Evolutionary conservation across 2,329 filamentous ascomycete genomes (phyloP).

Genomic region (Xylaria polymorpha): DNA sequence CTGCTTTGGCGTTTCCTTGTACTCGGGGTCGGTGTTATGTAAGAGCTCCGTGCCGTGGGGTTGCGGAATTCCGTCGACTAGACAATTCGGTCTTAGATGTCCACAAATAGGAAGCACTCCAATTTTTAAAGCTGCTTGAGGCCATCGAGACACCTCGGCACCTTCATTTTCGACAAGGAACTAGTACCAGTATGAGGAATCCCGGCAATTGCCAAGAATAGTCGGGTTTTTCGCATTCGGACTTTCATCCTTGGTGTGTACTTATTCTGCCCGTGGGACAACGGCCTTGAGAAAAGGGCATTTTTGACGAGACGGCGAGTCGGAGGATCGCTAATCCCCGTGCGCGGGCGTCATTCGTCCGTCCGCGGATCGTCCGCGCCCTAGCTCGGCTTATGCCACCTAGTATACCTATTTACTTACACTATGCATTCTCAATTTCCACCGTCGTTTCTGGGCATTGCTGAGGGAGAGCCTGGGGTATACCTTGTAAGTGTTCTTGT

Average conservation of each 20-base stretch:
- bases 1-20: neutral
- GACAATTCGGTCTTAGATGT: neutral
- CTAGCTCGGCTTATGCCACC: neutral
- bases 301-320: constrained; percentile 26
- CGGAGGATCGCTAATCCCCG: constrained; percentile 35
- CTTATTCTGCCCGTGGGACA: neutral
- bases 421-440: constrained; percentile 10
- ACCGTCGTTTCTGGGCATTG: constrained; percentile 6
- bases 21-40: neutral
- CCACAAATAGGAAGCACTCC: neutral
- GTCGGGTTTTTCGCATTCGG: constrained; percentile 18
- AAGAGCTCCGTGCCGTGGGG: constrained; percentile 4
- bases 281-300: constrained; percentile 2
- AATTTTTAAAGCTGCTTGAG: neutral
- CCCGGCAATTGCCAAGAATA: neutral
- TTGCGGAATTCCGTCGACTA: constrained; percentile 15
- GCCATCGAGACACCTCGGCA: neutral
- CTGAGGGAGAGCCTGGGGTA: constrained; percentile 5
- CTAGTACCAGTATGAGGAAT: neutral
- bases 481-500: constrained; percentile 2
- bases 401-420: too few relatives aligned
- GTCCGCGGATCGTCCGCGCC: constrained; percentile 12
- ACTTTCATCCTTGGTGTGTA: neutral
- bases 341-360: constrained; percentile 17
- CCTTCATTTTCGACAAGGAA: neutral